phyloP scores from a whole-genome alignment of 2,329 filamentous ascomycete genomes.

The Fusarium haematococcum region DNA sequence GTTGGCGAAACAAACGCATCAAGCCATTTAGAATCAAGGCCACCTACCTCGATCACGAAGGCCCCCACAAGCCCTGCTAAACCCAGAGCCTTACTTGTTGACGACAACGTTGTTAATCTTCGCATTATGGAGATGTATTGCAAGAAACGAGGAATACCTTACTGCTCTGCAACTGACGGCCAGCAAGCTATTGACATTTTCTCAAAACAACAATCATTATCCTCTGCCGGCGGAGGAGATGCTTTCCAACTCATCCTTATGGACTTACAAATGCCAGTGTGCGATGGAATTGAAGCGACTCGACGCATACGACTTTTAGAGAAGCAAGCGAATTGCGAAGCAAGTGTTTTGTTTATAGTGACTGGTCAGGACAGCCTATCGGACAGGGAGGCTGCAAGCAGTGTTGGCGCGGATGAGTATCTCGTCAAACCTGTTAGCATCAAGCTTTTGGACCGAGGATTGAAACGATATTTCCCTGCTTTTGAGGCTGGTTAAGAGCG shows the following conservation, averaged over 20 bases:
- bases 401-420: conserved; percentile 41
- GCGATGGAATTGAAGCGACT: conserved; percentile 46
- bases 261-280: conserved; percentile 47
- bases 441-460: conserved; percentile 27
- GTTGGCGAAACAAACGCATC: not conserved
- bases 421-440: conserved; percentile 42
- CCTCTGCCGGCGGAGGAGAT: conserved; percentile 8
- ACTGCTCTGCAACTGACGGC: conserved; percentile 57
- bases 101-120: conserved; percentile 62
- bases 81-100: conserved; percentile 54
- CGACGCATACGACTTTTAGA: conserved; percentile 41
- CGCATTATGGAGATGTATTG: conserved; percentile 62
- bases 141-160: conserved; percentile 55
- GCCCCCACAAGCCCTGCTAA: not conserved
- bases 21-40: not conserved
- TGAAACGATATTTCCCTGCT: conserved; percentile 32
- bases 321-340: conserved; percentile 14
- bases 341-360: conserved; percentile 41
- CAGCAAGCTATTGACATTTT: conserved; percentile 55
- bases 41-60: not conserved
- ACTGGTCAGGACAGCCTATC: conserved; percentile 44
- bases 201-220: conserved; percentile 26
- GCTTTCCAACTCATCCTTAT: conserved; percentile 42
- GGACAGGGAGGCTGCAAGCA: conserved; percentile 30
- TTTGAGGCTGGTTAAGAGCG: conserved; percentile 1